phyloP scores from a whole-genome alignment of 2,329 filamentous ascomycete genomes.

The Aureobasidium sp. region DNA sequence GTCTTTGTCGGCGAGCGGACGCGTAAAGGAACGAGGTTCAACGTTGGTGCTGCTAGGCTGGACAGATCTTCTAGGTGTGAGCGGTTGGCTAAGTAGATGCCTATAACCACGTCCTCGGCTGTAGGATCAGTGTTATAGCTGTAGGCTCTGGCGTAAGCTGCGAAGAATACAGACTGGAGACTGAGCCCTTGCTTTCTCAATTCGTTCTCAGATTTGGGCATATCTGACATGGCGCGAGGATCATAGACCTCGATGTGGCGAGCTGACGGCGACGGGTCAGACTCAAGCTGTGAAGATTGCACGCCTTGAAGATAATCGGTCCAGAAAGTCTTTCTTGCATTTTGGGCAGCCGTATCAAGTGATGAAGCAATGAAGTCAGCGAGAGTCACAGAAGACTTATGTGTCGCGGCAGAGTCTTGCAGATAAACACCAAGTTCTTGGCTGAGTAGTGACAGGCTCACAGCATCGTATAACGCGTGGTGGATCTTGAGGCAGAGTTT shows the following conservation, averaged over 20 bases:
- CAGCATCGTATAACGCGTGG: conserved; percentile 80
- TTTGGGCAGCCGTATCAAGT: conserved; percentile 13
- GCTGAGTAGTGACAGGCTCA: conserved; percentile 62
- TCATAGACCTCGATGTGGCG: conserved; percentile 37
- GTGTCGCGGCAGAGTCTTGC: conserved; percentile 17
- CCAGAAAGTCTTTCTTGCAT: conserved; percentile 40
- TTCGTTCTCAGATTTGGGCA: conserved; percentile 31
- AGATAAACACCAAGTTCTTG: conserved; percentile 39
- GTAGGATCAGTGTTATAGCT: conserved; percentile 21
- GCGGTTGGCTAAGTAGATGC: conserved; percentile 77
- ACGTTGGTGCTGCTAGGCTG: conserved; percentile 55
- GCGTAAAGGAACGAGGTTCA: conserved; percentile 68
- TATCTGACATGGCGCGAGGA: conserved; percentile 37
- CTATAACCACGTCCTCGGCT: conserved; percentile 50
- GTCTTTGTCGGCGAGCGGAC: conserved; percentile 33
- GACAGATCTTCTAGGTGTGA: conserved; percentile 44
- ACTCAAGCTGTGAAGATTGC: conserved; percentile 18
- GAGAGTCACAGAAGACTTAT: conserved; percentile 22
- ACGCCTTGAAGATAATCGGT: conserved; percentile 34
- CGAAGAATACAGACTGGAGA: conserved; percentile 67
- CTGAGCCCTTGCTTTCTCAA: conserved; percentile 50
- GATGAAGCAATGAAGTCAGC: conserved; percentile 32
- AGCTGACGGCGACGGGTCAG: conserved; percentile 13
- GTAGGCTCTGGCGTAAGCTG: conserved; percentile 53
- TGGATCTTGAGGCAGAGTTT: conserved; percentile 52